Base-by-base conservation (phyloP, 306 rosid species). In the Carpinus fangiana region DNA sequence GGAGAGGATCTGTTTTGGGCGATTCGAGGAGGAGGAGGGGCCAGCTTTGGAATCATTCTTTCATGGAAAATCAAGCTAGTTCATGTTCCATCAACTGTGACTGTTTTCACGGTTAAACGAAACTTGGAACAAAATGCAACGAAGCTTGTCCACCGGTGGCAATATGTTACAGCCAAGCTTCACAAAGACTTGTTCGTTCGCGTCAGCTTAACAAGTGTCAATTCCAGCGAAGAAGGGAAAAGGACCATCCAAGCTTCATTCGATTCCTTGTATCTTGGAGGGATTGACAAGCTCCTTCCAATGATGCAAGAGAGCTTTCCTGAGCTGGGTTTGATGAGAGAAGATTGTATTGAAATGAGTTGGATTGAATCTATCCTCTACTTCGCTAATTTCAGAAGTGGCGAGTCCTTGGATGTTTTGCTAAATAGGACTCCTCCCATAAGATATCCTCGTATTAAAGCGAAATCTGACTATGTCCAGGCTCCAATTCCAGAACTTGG, bases 1-100 rank as follows among this genome's bases (percentile, higher is more conserved):
- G 95, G 93, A 2, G 94, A 92, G 23, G 94, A 88, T 36, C 43
- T 92, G 0, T 92, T 92, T 55, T 90, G 94, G 97, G 94, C 93
- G 0, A 87, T 92, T 65, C 87, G 94, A 80, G 97, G 97, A 61
- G 97, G 97, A 12, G 94, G 97, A 0, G 97, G 89, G 34, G 90
- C 88, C 0, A 90, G 90, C 75, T 87, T 90, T 72, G 93, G 93
- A 9, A 73, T 90, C 17, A 85, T 88, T 31, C 81, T 89, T 2
- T 75, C 89, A 21, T 73, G 82, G 82, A 79, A 73, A 26, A 61
- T 79, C 54, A 79, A 64, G 55, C 26, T 72, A 8, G 73, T 79
- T 26, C 55, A 17, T 18, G 73, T 79, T 72, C 82, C 82, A 69
- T 51, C 77, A 16, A 38, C 31, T 5, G 82, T 79, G 66, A 72